These are phyloP conservation scores for Phytophthora podocarpi DNA, from an alignment of 352 stramenopile genomes.

Conservation along the genomic window DNA sequence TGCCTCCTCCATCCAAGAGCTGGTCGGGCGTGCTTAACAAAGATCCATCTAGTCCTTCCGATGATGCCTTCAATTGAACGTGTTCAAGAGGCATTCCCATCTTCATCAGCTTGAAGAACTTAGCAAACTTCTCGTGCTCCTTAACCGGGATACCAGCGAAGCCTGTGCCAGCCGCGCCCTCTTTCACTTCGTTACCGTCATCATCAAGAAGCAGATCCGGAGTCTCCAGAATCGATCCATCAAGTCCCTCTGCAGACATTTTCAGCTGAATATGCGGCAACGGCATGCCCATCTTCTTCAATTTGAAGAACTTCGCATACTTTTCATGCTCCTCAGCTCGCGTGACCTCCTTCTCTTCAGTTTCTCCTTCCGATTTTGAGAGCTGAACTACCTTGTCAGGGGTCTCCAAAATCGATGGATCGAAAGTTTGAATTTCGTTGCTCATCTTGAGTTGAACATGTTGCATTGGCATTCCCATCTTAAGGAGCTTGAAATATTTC, in stretches of 20 bases:
- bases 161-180: constrained; percentile 11
- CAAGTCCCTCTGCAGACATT: constrained; percentile 92
- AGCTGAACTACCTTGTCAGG: constrained; percentile 91
- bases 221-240: constrained; percentile 86
- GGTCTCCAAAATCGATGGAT: constrained; percentile 65
- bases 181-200: constrained; percentile 64
- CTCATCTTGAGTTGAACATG: constrained; percentile 79
- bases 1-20: constrained; percentile 59
- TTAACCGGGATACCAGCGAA: constrained; percentile 63
- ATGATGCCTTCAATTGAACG: constrained; percentile 87
- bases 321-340: constrained; percentile 71
- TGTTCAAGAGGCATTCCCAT: constrained; percentile 89
- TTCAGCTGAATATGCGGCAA: constrained; percentile 92
- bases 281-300: constrained; percentile 96
- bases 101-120: constrained; percentile 96
- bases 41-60: constrained; percentile 57
- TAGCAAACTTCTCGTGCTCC: constrained; percentile 91
- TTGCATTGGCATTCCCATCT: constrained; percentile 76
- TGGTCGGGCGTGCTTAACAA: constrained; percentile 64
- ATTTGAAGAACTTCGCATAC: constrained; percentile 94
- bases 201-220: constrained; percentile 68
- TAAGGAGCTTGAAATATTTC: constrained; percentile 86
- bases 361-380: constrained; percentile 57
- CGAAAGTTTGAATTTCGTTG: constrained; percentile 58
- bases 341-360: constrained; percentile 45